Percentiles rank a stretch among this genome's conserved stretches.
phyloP scores from a whole-genome alignment of 2,329 filamentous ascomycete species.

The Nannizziopsis arthrosporioides region DNA sequence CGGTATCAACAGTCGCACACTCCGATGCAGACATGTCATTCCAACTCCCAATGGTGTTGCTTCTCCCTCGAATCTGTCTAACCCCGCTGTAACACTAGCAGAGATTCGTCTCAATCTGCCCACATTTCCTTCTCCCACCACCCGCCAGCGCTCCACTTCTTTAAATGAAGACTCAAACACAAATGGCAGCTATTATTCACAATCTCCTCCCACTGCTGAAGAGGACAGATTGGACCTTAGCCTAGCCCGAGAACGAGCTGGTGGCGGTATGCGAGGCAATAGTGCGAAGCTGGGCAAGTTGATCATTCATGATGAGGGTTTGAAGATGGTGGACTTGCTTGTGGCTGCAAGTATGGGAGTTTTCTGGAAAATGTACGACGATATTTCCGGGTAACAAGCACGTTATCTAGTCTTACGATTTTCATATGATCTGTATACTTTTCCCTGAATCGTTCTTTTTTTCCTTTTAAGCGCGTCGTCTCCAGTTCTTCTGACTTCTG shows the following conservation, averaged over 20 bases:
- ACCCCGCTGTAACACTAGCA: constrained; percentile 48
- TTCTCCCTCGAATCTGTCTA: background rate
- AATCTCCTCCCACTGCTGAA: constrained; percentile 15
- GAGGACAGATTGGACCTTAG: constrained; percentile 45
- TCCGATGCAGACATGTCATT: constrained; percentile 60
- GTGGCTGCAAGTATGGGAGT: constrained; percentile 84
- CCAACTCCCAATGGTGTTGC: background rate
- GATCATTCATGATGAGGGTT: constrained; percentile 74
- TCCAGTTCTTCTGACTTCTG: too few relatives aligned
- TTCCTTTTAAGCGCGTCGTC: too few relatives aligned
- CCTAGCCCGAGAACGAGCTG: constrained; percentile 70
- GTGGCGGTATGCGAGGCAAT: constrained; percentile 74
- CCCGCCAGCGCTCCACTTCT: background rate
- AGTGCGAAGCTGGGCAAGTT: constrained; percentile 89
- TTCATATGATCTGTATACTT: too few relatives aligned
- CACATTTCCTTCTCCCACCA: constrained; percentile 32
- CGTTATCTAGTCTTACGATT: too few relatives aligned
- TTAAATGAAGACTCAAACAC: constrained; percentile 1
- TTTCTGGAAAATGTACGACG: constrained; percentile 77
- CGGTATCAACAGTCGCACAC: constrained; percentile 58
- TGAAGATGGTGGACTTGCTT: constrained; percentile 90
- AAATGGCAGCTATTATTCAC: constrained; percentile 14
- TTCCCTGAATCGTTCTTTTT: too few relatives aligned
- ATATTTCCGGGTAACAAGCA: constrained; percentile 9
- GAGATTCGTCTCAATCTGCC: constrained; percentile 87